Percentiles rank a stretch among this genome's conserved stretches.
Evolutionary conservation across 2,329 filamentous ascomycete species (phyloP).

Genomic region (Zymoseptoria tritici): DNA sequence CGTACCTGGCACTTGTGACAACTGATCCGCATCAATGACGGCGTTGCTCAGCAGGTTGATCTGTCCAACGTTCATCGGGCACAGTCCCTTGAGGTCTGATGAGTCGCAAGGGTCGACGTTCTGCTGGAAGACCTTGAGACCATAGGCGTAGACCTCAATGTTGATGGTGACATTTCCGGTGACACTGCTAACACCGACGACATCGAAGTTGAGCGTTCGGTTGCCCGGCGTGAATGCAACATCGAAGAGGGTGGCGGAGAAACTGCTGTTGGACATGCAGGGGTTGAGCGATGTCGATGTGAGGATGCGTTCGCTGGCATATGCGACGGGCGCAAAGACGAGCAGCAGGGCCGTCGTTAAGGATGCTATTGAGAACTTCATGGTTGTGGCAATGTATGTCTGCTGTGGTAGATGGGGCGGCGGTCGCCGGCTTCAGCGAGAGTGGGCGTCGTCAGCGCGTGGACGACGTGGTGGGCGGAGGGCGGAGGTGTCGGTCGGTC

Average conservation of each 20-base stretch:
- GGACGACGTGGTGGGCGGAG: not conserved
- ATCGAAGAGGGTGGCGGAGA: constrained; percentile 83
- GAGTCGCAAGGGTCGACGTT: constrained; percentile 68
- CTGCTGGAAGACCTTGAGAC: constrained; percentile 61
- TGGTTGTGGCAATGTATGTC: constrained; percentile 12
- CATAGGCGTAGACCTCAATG: constrained; percentile 71
- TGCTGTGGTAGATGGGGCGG: constrained; percentile 1
- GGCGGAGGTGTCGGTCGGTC: not conserved
- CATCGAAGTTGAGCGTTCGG: constrained; percentile 62
- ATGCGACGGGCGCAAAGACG: constrained; percentile 39
- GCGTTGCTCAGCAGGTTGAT: constrained; percentile 70
- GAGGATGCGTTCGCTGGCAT: constrained; percentile 58
- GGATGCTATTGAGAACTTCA: constrained; percentile 23
- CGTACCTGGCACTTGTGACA: constrained; percentile 60
- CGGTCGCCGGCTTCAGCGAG: constrained; percentile 12
- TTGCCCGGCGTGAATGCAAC: constrained; percentile 73
- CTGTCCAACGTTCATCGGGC: constrained; percentile 81
- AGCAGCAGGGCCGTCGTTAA: constrained; percentile 26
- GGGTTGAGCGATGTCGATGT: constrained; percentile 75
- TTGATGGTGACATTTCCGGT: constrained; percentile 75
- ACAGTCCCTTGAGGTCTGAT: constrained; percentile 63
- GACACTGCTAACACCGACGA: constrained; percentile 76
- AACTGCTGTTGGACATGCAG: constrained; percentile 76
- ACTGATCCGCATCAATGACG: constrained; percentile 48
- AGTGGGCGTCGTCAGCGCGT: constrained; percentile 12